Base-by-base conservation (phyloP, 2,329 filamentous ascomycete species). In the Aspergillus sp. region DNA sequence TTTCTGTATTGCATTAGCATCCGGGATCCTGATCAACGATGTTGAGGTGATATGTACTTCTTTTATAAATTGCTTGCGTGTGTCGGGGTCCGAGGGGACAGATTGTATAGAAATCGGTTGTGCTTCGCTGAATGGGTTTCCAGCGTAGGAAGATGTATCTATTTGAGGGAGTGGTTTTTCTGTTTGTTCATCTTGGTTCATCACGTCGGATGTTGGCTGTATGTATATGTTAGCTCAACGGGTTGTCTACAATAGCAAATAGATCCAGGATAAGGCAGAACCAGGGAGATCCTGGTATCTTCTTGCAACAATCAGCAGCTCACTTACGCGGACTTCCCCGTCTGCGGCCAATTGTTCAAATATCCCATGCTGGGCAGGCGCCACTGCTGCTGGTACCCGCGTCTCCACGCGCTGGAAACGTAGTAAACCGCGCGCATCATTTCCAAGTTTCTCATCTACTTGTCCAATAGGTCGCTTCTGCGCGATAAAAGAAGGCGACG, bases 401-500 rank as follows among this genome's bases (percentile, higher is more conserved):
- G 50, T 47, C 30, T 53, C 54, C 41, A 54, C 52, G 60, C 54
- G 57, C 49, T 46, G 50, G 38, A 47, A 54, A 54, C 31, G 43
- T 34, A 57, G 41, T 28, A 17, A 30, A 47, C 28, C 49, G 48
- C 28, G 28, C 9, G 43, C 50, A n/a, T 50, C 43, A 28, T 68
- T 65, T 52, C 6, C 25, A 28, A 28, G 25, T 28, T 72, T 68
- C 13, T 73, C 73, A 5, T 77, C 73, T 54, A 78, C 72, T 60
- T 79, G 74, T 46, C 77, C 73, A 62, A 78, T 78, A 47, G 75
- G 71, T 41, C 77, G 71, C 68, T 80, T 80, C 66, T 78, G 76
- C 7, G 77, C 77, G 41, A 73, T 73, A 65, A 77, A 74, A 19
- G 69, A 66, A 7, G 71, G 70, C 47, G 75, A 74, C 4, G 73